Percentiles rank a stretch among this genome's conserved stretches.
Evolutionary conservation across 441 rosid genomes (phyloP).

Genomic region (Pelargonium myrrhifolium): DNA sequence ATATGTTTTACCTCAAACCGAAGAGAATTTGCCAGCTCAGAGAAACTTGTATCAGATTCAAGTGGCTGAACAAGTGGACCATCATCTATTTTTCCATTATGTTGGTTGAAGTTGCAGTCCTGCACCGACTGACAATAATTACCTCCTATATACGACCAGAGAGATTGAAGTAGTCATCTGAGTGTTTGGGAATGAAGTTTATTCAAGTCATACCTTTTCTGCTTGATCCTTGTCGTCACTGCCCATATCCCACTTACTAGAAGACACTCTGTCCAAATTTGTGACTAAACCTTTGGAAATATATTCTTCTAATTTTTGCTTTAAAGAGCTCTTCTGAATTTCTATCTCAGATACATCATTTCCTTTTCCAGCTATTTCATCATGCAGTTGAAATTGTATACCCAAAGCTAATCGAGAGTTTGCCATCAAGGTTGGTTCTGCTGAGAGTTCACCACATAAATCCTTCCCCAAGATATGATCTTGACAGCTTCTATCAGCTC

Average conservation of each 20-base stretch:
- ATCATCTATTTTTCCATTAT: constrained; percentile 20
- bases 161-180: not conserved
- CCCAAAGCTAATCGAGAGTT: constrained; percentile 19
- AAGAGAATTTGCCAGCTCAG: constrained; percentile 37
- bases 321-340: constrained; percentile 19
- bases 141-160: not conserved
- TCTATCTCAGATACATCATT: constrained; percentile 32
- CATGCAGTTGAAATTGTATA: constrained; percentile 22
- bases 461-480: constrained; percentile 23
- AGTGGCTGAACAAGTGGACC: constrained; percentile 27
- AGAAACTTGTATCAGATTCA: constrained; percentile 27
- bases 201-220: constrained; percentile 30
- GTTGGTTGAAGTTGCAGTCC: constrained; percentile 23
- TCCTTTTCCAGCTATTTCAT: constrained; percentile 26
- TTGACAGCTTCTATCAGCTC: constrained; percentile 28
- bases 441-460: constrained; percentile 21
- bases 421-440: constrained; percentile 16
- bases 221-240: constrained; percentile 25
- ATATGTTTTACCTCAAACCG: constrained; percentile 70
- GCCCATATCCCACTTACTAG: constrained; percentile 25
- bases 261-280: constrained; percentile 22
- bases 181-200: constrained; percentile 1
- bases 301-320: constrained; percentile 23
- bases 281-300: constrained; percentile 23
- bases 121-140: constrained; percentile 25